A percentile compares a stretch with the other conserved stretches of the same genome.
These are phyloP conservation scores for Rutstroemia sp. DNA, from an alignment of 2,329 filamentous ascomycete genomes.

Conservation along the genomic window DNA sequence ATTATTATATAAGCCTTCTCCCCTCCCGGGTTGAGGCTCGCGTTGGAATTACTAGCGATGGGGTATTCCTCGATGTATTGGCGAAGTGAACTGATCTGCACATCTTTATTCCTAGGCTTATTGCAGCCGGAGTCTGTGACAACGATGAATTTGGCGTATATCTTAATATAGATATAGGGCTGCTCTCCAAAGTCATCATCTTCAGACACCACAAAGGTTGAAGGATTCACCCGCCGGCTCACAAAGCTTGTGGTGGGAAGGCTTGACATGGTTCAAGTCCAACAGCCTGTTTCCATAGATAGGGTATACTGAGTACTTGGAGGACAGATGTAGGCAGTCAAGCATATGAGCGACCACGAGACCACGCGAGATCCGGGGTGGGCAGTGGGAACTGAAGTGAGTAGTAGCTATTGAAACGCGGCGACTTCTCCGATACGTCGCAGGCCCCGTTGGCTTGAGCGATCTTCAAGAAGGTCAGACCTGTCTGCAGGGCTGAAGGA, in stretches of 20 bases:
- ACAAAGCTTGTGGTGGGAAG: conserved; percentile 28
- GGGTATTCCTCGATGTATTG: conserved; percentile 36
- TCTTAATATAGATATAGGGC: conserved; percentile 40
- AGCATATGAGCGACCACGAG: too few species aligned
- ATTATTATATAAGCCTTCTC: conserved; percentile 34
- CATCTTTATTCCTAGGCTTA: conserved; percentile 26
- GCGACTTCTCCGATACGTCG: too few species aligned
- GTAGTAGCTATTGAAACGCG: too few species aligned
- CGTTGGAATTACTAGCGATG: conserved; percentile 28
- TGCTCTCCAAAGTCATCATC: conserved; percentile 36
- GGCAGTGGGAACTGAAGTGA: too few species aligned
- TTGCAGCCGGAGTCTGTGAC: conserved; percentile 41
- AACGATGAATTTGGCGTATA: conserved; percentile 32
- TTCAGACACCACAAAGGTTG: conserved; percentile 39
- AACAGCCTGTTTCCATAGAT: neutral
- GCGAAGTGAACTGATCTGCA: conserved; percentile 30
- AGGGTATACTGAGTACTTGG: neutral
- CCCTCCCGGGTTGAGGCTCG: conserved; percentile 32
- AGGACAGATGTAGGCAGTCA: neutral
- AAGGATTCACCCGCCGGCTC: conserved; percentile 32
- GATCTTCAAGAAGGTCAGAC: too few species aligned
- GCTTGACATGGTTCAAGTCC: neutral
- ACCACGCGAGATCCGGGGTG: too few species aligned
- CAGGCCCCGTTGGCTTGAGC: too few species aligned
- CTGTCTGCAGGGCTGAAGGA: too few species aligned